Evolutionary conservation across 2,329 filamentous ascomycete species (phyloP).

Genomic region (Paracamarosporium sp.): DNA sequence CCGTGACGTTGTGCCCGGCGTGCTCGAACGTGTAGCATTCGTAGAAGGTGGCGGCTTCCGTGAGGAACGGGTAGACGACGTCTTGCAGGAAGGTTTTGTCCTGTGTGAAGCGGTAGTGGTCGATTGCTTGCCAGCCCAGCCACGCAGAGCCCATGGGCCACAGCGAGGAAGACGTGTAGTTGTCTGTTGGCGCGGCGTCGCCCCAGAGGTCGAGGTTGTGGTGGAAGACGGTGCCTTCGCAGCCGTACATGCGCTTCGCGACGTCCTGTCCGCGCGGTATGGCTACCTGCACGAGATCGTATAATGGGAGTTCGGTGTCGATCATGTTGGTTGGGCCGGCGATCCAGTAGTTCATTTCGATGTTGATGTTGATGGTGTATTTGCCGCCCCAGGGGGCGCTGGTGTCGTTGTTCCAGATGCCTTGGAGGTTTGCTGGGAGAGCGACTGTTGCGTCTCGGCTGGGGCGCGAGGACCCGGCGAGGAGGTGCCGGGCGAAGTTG

Average conservation of each 20-base stretch:
- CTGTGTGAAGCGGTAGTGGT: slow-evolving; percentile 17
- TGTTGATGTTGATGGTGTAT: slow-evolving; percentile 59
- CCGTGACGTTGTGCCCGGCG: slow-evolving; percentile 29
- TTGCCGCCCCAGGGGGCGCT: slow-evolving; percentile 53
- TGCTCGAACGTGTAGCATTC: slow-evolving; percentile 28
- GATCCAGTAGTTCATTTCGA: slow-evolving; percentile 61
- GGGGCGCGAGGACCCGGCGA: slow-evolving; percentile 37
- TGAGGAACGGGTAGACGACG: slow-evolving; percentile 22
- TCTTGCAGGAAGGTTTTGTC: slow-evolving; percentile 21
- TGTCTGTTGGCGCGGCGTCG: slow-evolving; percentile 19
- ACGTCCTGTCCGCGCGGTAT: slow-evolving; percentile 32
- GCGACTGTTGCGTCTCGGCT: slow-evolving; percentile 23
- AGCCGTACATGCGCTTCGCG: slow-evolving; percentile 19
- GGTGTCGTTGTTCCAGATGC: slow-evolving; percentile 51
- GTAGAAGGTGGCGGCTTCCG: slow-evolving; percentile 45
- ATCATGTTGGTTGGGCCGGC: slow-evolving; percentile 16
- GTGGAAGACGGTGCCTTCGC: slow-evolving; percentile 19
- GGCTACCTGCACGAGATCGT: slow-evolving; percentile 47
- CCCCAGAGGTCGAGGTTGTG: slow-evolving; percentile 27
- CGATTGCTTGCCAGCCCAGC: slow-evolving; percentile 16
- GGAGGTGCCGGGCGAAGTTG: slow-evolving; percentile 47
- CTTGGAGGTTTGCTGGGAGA: slow-evolving; percentile 52
- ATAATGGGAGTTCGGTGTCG: slow-evolving; percentile 50
- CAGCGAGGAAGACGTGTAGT: slow-evolving; percentile 10
- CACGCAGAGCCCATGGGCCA: slow-evolving; percentile 26